Evolutionary conservation across 805 yeast species (phyloP).

Genomic region (Spathaspora girioi): DNA sequence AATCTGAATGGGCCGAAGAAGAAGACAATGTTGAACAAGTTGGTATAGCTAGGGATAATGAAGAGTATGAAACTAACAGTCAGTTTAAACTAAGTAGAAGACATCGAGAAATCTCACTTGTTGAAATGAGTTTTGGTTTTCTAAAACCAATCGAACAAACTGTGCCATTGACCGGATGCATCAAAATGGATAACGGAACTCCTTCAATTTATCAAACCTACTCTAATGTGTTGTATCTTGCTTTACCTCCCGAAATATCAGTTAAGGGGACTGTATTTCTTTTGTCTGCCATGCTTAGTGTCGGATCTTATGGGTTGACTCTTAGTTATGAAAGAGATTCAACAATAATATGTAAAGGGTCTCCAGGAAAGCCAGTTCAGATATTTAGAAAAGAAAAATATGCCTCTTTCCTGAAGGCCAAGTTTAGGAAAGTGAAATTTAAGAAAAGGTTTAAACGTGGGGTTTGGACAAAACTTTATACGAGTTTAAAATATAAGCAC

Average conservation of each 20-base stretch:
- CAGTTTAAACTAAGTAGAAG: background rate
- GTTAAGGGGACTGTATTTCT: background rate
- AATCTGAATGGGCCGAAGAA: background rate
- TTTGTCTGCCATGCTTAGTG: background rate
- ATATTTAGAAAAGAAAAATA: constrained; percentile 4
- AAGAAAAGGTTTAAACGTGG: background rate
- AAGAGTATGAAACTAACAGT: too few species aligned
- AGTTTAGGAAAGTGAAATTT: constrained; percentile 1
- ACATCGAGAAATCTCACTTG: background rate
- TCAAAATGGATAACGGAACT: background rate
- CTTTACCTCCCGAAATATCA: background rate
- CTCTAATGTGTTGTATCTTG: background rate
- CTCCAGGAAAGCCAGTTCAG: constrained; percentile 3
- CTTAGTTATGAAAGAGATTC: background rate
- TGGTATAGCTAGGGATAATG: too few species aligned
- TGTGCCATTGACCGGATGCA: constrained; percentile 1
- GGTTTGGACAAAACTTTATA: constrained; percentile 2
- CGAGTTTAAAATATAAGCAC: constrained; percentile 5
- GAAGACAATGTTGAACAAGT: background rate
- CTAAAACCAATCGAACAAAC: background rate
- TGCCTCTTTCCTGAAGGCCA: constrained; percentile 6
- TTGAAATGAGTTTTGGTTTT: background rate
- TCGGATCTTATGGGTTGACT: background rate
- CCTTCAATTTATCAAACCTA: background rate
- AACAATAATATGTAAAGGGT: background rate